Evolutionary conservation across 352 stramenopile species (phyloP), one percentile per base, ranked within the genome.

Genomic region (Achlya hypogyna): DNA sequence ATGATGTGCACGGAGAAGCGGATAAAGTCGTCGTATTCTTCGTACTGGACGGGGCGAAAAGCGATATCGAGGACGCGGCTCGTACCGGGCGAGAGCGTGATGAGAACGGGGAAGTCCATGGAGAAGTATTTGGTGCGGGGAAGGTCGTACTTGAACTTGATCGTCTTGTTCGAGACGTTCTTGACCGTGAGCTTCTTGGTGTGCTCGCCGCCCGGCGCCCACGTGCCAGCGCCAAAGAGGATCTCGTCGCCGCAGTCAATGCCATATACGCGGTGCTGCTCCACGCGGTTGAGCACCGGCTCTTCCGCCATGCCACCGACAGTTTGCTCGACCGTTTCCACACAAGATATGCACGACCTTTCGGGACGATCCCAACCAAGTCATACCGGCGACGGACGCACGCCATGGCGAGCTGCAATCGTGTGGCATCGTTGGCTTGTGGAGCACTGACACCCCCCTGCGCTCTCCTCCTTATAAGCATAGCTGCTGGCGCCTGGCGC

Each of bases 101-200:
- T 88, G 22, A 93, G 69, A 25, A 89, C 86, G 22, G 93, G 92
- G 74, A 97, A 98, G 53, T 91, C 84, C 84, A 98, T 94, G 59
- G 85, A 96, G 62, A 98, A 98, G 73, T 95, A 97, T 70, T 96
- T 94, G 60, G 91, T 96, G 56, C 74, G 83, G 22, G 91, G 93
- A 25, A 97, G 78, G 65, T 92, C 82, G 73, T 97, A 97, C 73
- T 97, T 97, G 72, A 97, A 95, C 73, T 95, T 93, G 67, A 92
- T 83, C 12, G 76, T 95, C 69, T 80, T 78, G 23, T 76, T 72
- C 4, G 82, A 89, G 34, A 98, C 83, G 69, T 98, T 98, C 73
- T 96, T 93, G 56, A 97, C 87, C 14, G 71, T 76, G 64, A 98
- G 86, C 34, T 89, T 87, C 71, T 91, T 83, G 40, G 91, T 78